These are phyloP conservation scores for Arthrinium puccinioides DNA, from an alignment of 2,329 filamentous ascomycete genomes.

Conservation along the genomic window DNA sequence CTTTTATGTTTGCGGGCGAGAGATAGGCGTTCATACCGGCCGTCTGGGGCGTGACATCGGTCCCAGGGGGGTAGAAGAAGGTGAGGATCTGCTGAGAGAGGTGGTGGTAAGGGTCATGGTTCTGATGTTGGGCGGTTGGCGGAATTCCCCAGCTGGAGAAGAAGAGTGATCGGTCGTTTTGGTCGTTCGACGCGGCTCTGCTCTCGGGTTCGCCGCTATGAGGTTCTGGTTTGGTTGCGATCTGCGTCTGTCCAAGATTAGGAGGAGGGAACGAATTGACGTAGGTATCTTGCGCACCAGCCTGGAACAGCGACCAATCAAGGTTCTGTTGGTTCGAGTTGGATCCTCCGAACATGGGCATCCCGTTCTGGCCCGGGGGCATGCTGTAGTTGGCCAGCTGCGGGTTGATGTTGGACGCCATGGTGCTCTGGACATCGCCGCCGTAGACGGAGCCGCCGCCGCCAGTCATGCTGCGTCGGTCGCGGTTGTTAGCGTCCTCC, in stretches of 20 bases:
- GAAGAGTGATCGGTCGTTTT: slow-evolving; percentile 31
- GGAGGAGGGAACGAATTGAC: slow-evolving; percentile 54
- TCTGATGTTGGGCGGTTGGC: slow-evolving; percentile 35
- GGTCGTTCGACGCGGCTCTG: slow-evolving; percentile 35
- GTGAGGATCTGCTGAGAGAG: slow-evolving; percentile 48
- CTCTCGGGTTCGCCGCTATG: slow-evolving; percentile 45
- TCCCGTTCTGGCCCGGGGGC: slow-evolving; percentile 54
- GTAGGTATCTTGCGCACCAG: slow-evolving; percentile 61
- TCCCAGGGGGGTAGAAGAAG: slow-evolving; percentile 51
- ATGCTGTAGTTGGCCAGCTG: slow-evolving; percentile 59
- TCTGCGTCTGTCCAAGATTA: slow-evolving; percentile 63
- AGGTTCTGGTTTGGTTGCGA: slow-evolving; percentile 59
- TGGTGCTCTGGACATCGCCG: slow-evolving; percentile 50
- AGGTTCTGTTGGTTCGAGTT: slow-evolving; percentile 56
- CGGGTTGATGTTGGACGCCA: slow-evolving; percentile 55
- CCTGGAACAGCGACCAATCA: slow-evolving; percentile 72
- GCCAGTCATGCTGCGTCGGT: slow-evolving; percentile 48
- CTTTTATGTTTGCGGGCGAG: slow-evolving; percentile 60
- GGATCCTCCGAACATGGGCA: slow-evolving; percentile 55
- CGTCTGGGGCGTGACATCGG: slow-evolving; percentile 46
- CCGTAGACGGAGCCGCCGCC: slow-evolving; percentile 44
- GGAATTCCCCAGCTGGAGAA: slow-evolving; percentile 43
- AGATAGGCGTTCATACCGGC: slow-evolving; percentile 52
- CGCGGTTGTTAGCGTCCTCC: slow-evolving; percentile 47
- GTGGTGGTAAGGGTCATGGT: slow-evolving; percentile 43